Percentiles rank a stretch among this genome's conserved stretches.
Evolutionary conservation across 306 rosid genomes (phyloP).

Genomic region (Acacia crassicarpa): DNA sequence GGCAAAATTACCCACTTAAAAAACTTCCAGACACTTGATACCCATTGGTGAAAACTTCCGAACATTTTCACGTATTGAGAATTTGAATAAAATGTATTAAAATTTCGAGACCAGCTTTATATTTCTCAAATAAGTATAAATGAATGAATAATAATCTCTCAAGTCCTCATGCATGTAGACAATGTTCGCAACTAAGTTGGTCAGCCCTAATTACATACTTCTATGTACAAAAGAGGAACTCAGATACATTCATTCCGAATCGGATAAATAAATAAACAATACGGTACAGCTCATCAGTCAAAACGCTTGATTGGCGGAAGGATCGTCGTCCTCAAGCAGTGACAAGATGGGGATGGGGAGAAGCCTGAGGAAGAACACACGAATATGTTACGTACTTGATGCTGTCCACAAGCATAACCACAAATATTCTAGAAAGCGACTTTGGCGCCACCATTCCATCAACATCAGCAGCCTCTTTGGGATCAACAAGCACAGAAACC

Average conservation of each 20-base stretch:
- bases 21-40: too few relatives aligned
- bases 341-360: conserved; percentile 70
- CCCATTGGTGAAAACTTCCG: too few relatives aligned
- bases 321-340: conserved; percentile 48
- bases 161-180: not conserved
- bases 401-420: conserved; percentile 80
- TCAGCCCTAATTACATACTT: not conserved
- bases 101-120: too few relatives aligned
- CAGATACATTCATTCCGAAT: conserved; percentile 34
- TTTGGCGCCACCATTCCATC: conserved; percentile 77
- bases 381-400: conserved; percentile 94
- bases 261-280: conserved; percentile 34
- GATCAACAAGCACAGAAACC: conserved; percentile 93
- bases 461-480: conserved; percentile 67
- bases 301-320: not conserved
- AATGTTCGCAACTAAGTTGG: conserved; percentile 4
- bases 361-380: conserved; percentile 76
- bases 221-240: conserved; percentile 42
- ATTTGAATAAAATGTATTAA: too few relatives aligned
- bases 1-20: too few relatives aligned
- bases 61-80: not conserved
- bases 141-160: not conserved
- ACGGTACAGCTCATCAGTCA: not conserved
- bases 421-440: conserved; percentile 77
- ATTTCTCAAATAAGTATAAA: not conserved